These are phyloP conservation scores for Penicillium coprophilum DNA, from an alignment of 495 filamentous ascomycete genomes.

Conservation along the genomic window DNA sequence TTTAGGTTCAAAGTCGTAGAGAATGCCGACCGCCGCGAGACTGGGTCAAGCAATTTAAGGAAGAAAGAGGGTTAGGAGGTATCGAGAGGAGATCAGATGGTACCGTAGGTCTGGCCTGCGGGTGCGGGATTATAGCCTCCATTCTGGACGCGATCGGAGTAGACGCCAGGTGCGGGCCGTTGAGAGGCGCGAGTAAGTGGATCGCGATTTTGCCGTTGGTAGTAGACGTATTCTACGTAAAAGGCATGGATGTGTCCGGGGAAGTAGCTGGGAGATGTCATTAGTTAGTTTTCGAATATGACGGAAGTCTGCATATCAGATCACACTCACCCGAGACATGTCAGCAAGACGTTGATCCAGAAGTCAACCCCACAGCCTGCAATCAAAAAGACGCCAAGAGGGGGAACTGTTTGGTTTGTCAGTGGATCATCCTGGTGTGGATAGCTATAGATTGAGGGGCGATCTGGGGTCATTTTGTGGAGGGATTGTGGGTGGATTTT, in stretches of 20 bases:
- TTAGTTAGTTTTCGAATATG: slow-evolving; percentile 8
- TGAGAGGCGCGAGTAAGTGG: slow-evolving; percentile 47
- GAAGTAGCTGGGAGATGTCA: slow-evolving; percentile 54
- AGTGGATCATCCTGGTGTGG: slow-evolving; percentile 8
- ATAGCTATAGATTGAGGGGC: not conserved
- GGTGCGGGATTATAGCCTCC: slow-evolving; percentile 52
- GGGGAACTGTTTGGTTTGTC: slow-evolving; percentile 51
- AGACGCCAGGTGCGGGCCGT: slow-evolving; percentile 68
- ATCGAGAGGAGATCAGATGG: slow-evolving; percentile 31
- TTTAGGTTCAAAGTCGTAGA: not conserved
- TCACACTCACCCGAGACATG: slow-evolving; percentile 57
- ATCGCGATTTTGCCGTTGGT: slow-evolving; percentile 62
- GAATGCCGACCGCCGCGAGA: not conserved
- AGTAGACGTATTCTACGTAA: slow-evolving; percentile 89
- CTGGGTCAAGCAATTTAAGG: not conserved
- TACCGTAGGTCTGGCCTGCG: slow-evolving; percentile 45
- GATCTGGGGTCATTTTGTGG: not conserved
- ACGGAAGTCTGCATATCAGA: not conserved
- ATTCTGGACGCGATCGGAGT: slow-evolving; percentile 73
- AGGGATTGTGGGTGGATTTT: not conserved
- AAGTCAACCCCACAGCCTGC: slow-evolving; percentile 64
- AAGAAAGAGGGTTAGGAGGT: slow-evolving; percentile 6
- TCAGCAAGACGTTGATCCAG: slow-evolving; percentile 63
- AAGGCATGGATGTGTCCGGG: slow-evolving; percentile 88
- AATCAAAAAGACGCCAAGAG: slow-evolving; percentile 62